Evolutionary conservation across 768 basidiomycete genomes (phyloP).

Genomic region (Xerocomus brunneocitrinus): DNA sequence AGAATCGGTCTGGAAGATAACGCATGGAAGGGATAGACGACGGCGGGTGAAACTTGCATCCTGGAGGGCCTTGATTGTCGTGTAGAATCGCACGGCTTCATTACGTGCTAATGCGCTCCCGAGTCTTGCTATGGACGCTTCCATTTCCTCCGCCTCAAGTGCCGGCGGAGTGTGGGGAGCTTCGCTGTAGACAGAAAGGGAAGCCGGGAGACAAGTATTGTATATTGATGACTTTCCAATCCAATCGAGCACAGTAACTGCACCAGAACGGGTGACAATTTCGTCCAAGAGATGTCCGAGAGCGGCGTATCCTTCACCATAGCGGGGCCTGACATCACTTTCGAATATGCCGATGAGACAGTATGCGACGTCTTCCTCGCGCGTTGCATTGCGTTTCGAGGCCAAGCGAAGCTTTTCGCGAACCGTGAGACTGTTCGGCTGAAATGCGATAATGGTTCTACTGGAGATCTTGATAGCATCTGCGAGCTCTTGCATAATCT

Average conservation of each 20-base stretch:
- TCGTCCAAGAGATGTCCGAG: constrained; percentile 13
- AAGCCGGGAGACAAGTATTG: constrained; percentile 11
- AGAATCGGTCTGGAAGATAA: not conserved
- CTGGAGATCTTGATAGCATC: constrained; percentile 5
- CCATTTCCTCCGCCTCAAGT: not conserved
- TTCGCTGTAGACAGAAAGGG: not conserved
- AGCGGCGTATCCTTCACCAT: constrained; percentile 7
- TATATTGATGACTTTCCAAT: constrained; percentile 7
- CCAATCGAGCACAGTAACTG: constrained; percentile 10
- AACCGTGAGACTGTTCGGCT: constrained; percentile 4
- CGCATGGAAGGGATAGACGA: constrained; percentile 7
- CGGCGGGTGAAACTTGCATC: not conserved
- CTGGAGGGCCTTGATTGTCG: not conserved
- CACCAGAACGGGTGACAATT: constrained; percentile 7
- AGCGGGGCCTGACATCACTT: constrained; percentile 3
- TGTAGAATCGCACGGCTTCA: not conserved
- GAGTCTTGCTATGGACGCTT: not conserved
- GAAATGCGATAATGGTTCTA: not conserved
- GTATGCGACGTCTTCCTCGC: constrained; percentile 10
- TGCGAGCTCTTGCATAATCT: constrained; percentile 9
- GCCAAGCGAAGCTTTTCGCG: constrained; percentile 11
- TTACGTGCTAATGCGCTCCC: not conserved
- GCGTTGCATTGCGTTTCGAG: constrained; percentile 6
- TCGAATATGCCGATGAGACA: constrained; percentile 10
- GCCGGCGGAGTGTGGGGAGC: not conserved